Evolutionary conservation across 2,329 filamentous ascomycete genomes (phyloP), one percentile per base, ranked within the genome.

Genomic region (Coniella vitis): DNA sequence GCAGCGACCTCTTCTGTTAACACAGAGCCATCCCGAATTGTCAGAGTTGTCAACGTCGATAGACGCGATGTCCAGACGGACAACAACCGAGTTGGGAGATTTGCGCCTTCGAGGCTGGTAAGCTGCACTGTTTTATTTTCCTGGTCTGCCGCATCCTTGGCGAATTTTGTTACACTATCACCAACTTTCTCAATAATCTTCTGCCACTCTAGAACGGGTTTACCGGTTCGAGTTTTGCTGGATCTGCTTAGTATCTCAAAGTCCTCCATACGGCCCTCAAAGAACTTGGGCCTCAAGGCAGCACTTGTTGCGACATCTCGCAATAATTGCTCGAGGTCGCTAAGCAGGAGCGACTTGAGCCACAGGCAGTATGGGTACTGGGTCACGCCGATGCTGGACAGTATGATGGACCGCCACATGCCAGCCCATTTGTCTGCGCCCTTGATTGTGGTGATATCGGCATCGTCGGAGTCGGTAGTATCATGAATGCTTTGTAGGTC

Each of bases 331-430:
- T 69, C 65, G 1, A 88, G 69, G 58, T 84, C 79, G 46, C 78
- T 70, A 9, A 88, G 71, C 55, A 84, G 78, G 34, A 89, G 69
- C 21, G 73, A 70, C 48, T 75, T 78, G 48, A 88, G 76, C 63
- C 85, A 87, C 34, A 78, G 71, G 57, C 79, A 85, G 60, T 90
- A 90, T 0, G 84, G 83, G 54, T 81, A 84, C 16, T 79, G 66
- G 0, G 84, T 86, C 54, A 69, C 65, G 20, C 74, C 77, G 38
- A 83, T 65, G 49, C 80, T 80, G 8, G 84, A 88, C 7, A 81
- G 67, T 49, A 86, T 76, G 55, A 88, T 78, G 2, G 82, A 82
- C 44, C 77, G 75, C 85, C 85, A 89, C 42, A 86, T 63, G 7
- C 77, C 71, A 2, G 79, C 77, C 75, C 79, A 83, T 63, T 76